phyloP scores from a whole-genome alignment of 2,329 filamentous ascomycete species.

The Xylaria polymorpha region DNA sequence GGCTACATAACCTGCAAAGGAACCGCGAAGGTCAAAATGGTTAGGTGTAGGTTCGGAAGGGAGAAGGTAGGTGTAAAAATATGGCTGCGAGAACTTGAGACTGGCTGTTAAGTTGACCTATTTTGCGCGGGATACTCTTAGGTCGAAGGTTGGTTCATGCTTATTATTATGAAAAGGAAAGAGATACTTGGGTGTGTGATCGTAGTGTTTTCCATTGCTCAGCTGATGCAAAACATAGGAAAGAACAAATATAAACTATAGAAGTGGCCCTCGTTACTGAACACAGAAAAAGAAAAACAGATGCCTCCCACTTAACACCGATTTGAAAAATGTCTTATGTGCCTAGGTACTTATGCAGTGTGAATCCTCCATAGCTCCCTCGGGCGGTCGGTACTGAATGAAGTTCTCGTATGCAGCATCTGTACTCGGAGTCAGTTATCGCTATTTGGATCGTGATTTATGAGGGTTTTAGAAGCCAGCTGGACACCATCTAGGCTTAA shows the following conservation, averaged over 20 bases:
- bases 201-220: neutral
- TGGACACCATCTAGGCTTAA: too few relatives aligned
- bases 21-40: neutral
- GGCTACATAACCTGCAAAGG: neutral
- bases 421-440: too few relatives aligned
- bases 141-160: neutral
- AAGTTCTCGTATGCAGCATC: constrained; percentile 26
- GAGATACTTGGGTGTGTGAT: neutral
- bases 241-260: neutral
- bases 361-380: constrained; percentile 19
- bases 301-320: neutral
- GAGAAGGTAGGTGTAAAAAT: neutral
- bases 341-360: neutral
- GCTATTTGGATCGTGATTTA: too few relatives aligned
- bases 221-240: neutral
- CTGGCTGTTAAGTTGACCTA: neutral
- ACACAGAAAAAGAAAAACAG: neutral
- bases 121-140: neutral
- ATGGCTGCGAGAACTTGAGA: neutral
- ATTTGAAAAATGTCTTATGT: neutral
- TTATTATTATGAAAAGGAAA: neutral
- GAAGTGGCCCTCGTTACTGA: neutral
- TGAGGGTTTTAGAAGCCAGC: too few relatives aligned
- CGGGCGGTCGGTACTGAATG: neutral
- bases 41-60: neutral